Evolutionary conservation across 306 rosid genomes (phyloP), one percentile per base, ranked within the genome.

Genomic region (Vigna unguiculata): DNA sequence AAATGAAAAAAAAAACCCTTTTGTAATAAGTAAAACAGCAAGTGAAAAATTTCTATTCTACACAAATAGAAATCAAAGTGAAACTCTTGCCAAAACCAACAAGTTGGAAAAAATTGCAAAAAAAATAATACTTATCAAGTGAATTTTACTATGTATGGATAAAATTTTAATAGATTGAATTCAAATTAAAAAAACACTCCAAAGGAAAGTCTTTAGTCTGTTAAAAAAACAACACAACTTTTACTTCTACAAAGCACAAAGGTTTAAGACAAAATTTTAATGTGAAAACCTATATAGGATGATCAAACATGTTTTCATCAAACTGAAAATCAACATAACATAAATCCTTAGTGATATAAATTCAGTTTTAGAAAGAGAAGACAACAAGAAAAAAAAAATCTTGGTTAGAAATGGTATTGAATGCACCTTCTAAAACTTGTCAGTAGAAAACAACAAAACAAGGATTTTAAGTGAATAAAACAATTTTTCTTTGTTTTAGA

Each of bases 11-110:
- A 10, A 48, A 13, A 65, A 1, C 32, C 7, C 34, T 47, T 60
- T 22, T 46, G 4, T 41, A 75, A 61, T 61, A n/a, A 32, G 51
- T 58, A 58, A 68, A 53, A 32, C 7, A n/a, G 65, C 41, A 67
- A 30, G 71, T 43, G 7, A n/a, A 64, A 24, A 7, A 40, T 49
- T 80, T 22, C n/a, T 24, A 17, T 53, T 28, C 36, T 32, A 32
- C 16, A 41, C 34, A 78, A 47, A 69, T 2, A 77, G 46, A 53
- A 53, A 25, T 53, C 2, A 7, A 11, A 19, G 32, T 51, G 15
- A 51, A 62, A 19, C 11, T 28, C n/a, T n/a, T n/a, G n/a, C n/a
- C n/a, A n/a, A n/a, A n/a, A n/a, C n/a, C 13, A 74, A 71, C 0
- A 14, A 32, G 57, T 25, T 17, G 30, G 60, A 69, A 59, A 32